Base-by-base conservation (phyloP, 306 rosid species). In the Ceratonia siliqua region DNA sequence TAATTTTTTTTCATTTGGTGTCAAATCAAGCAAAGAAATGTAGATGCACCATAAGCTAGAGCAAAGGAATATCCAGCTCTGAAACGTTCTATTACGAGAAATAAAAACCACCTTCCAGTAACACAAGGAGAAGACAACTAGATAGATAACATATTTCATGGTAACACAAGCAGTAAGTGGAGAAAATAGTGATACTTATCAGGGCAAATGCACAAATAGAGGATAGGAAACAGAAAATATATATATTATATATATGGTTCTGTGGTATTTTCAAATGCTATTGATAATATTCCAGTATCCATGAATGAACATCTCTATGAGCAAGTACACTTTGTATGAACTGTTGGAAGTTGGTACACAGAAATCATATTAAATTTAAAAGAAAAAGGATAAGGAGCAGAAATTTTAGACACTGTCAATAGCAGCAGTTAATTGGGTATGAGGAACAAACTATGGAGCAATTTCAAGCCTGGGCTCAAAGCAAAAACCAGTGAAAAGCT, bases 401-500 rank as follows among this genome's bases (percentile, higher is more conserved):
- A 45, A 75, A 78, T 56, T 36, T 53, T 72, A 62, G 82, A 54
- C 49, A 66, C 13, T 52, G 70, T 39, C 62, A 62, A 82, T 20
- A 70, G 65, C 81, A 79, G 86, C 71, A 15, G 38, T 65, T 35
- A 81, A 70, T 74, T 18, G 25, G 67, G 35, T 73, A 42, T 78
- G 24, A 48, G 21, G 62, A 48, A 77, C 63, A 72, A 76, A 64
- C 87, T 82, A 94, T 12, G 99, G 98, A 77, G 88, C 71, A 76
- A 87, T 76, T 80, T 90, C 90, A 64, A 95, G 99, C 84, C 98
- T 82, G 5, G 99, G 99, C 76, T 92, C 98, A 4, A 95, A 95
- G 88, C 97, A 90, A 77, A 95, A 95, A 17, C 99, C 99, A 33
- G 93, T 86, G 63, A 95, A 95, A 30, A 95, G 91, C 88, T 95